A percentile compares a stretch with the other conserved stretches of the same genome.
Conservation (phyloP, 2,329 filamentous ascomycete genomes). For the Botryotinia calthae region DNA sequence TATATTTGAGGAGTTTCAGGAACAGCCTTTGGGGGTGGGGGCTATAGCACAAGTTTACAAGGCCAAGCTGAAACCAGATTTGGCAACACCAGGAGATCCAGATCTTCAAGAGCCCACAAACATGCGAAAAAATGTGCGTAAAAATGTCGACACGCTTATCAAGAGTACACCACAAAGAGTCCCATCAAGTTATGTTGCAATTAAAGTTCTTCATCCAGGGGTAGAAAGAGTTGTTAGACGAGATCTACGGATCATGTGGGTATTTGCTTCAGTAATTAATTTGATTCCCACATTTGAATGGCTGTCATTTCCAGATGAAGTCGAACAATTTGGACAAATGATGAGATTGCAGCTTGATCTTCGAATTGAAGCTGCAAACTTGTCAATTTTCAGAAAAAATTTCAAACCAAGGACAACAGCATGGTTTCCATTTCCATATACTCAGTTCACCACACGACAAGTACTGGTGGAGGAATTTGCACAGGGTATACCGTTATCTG, state of each 20-base stretch:
- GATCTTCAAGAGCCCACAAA: constrained; percentile 55
- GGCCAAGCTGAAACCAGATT: constrained; percentile 79
- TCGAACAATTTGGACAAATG: constrained; percentile 93
- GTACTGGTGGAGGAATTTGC: constrained; percentile 95
- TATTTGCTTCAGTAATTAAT: constrained; percentile 84
- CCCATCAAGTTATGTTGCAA: constrained; percentile 87
- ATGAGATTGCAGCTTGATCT: constrained; percentile 97
- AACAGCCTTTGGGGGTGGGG: constrained; percentile 84
- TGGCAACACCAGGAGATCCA: constrained; percentile 61
- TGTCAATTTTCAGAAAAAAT: constrained; percentile 82
- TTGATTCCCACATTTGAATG: constrained; percentile 91
- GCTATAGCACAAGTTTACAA: constrained; percentile 98
- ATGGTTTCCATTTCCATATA: constrained; percentile 96
- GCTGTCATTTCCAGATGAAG: constrained; percentile 94
- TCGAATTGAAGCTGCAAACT: constrained; percentile 88
- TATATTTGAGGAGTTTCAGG: constrained; percentile 95
- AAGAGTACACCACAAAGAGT: constrained; percentile 84
- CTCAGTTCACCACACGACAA: constrained; percentile 86
- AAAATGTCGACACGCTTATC: constrained; percentile 79
- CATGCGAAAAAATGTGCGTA: constrained; percentile 67
- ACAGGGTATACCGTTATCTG: constrained; percentile 85
- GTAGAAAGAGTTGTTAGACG: constrained; percentile 88
- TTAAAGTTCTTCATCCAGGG: constrained; percentile 91
- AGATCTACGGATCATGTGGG: constrained; percentile 88
- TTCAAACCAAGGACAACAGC: constrained; percentile 87